phyloP scores from a whole-genome alignment of 495 filamentous ascomycete genomes.

The Sphaerosporella brunnea region DNA sequence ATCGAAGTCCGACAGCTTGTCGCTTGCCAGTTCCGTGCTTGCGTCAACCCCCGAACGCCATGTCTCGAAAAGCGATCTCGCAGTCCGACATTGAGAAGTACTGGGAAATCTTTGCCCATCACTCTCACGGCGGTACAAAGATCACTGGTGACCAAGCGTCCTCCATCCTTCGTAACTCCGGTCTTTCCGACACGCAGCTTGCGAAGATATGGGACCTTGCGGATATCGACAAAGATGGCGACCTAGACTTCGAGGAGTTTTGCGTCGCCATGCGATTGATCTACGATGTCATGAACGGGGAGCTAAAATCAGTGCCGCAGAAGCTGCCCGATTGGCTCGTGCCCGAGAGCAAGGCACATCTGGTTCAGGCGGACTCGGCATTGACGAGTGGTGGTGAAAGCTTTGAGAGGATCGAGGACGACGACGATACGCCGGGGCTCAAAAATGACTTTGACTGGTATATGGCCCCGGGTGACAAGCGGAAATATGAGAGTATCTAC shows the following conservation, averaged over 20 bases:
- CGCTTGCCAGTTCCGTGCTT: no score
- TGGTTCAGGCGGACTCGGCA: slow-evolving; percentile 76
- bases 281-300: slow-evolving; percentile 91
- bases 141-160: slow-evolving; percentile 84
- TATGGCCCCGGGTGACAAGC: slow-evolving; percentile 76
- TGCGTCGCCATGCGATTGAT: slow-evolving; percentile 97
- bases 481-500: slow-evolving; percentile 93
- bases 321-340: slow-evolving; percentile 87
- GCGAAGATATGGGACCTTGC: slow-evolving; percentile 95
- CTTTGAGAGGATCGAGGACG: slow-evolving; percentile 61
- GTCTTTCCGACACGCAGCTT: slow-evolving; percentile 80
- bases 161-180: slow-evolving; percentile 86
- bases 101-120: slow-evolving; percentile 93
- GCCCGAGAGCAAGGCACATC: slow-evolving; percentile 87
- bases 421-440: slow-evolving; percentile 62
- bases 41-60: no score
- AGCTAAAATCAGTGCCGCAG: slow-evolving; percentile 67
- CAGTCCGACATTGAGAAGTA: slow-evolving; percentile 93
- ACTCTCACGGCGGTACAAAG: slow-evolving; percentile 63
- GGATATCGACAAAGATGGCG: slow-evolving; percentile 91
- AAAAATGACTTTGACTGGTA: slow-evolving; percentile 99
- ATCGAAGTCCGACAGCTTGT: no score
- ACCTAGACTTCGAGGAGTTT: slow-evolving; percentile 96
- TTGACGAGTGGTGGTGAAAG: slow-evolving; percentile 53
- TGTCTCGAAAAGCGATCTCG: slow-evolving; percentile 70